Evolutionary conservation across 768 basidiomycete species (phyloP), one percentile per base, ranked within the genome.

Genomic region (Gymnopilus junonius): DNA sequence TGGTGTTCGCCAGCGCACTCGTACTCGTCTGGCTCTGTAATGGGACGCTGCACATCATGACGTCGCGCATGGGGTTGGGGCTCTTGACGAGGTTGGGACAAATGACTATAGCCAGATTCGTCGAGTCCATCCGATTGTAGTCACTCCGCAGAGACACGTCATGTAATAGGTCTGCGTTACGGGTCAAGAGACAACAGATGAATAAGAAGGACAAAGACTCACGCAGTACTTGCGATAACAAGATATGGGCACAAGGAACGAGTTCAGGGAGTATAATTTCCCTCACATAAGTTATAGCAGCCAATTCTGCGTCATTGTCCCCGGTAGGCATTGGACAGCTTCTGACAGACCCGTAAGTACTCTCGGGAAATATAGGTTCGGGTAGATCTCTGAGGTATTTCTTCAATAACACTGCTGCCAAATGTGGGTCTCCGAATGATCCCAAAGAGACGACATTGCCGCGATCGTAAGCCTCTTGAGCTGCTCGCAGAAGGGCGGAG

Each of bases 391-490:
- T 85, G 25, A 95, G 76, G 71, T 91, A 94, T 71, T 93, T 94
- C 79, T 95, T 95, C 58, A 95, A 76, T 35, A 95, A 80, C 1
- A 95, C 94, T 8, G 94, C 92, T 3, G 92, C 91, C 1, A 95
- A 82, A 73, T 92, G 83, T 6, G 92, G 89, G 68, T 94, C 93
- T 0, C 81, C 83, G 69, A 92, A 94, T 1, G 82, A 88, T n/a
- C 85, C 78, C 43, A 95, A 76, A 1, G 91, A 92, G 10, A 95
- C 89, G 1, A 94, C 87, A 64, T 64, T 64, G 42, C 92, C 93
- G 75, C 94, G 79, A 71, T 95, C 92, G 68, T 95, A 95, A 2
- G 93, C 94, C 32, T 92, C 89, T 68, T 91, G 87, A 11, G 89
- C 92, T 63, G 92, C 87, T 61, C 82, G 85, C 27, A 95, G 79